Base-by-base conservation (phyloP, 805 yeast species). In the Zygosaccharomyces rouxii region DNA sequence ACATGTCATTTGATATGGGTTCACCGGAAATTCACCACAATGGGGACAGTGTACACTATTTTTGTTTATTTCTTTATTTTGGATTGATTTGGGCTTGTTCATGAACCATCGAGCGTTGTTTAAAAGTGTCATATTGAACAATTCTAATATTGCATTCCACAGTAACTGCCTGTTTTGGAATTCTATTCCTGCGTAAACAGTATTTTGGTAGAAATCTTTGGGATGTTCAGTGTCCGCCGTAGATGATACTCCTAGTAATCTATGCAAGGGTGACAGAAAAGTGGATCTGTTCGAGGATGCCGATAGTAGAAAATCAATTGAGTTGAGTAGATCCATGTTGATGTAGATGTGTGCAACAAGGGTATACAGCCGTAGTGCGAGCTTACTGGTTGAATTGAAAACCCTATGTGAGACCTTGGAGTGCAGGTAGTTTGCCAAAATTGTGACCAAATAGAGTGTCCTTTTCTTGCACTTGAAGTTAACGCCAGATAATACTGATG, bases 131-230 rank as follows among this genome's bases (percentile, higher is more conserved):
- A 44, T 47, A 35, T 55, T 60, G 19, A 64, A 52, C 10, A 64
- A 42, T 35, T 64, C 67, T 13, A 64, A 43, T 1, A 62, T 51
- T 1, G 66, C 57, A 42, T 61, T 62, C 67, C 66, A 64, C 4
- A 64, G 46, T 7, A 64, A 49, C 44, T 64, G 69, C 35, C 64
- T 47, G 48, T 63, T 63, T 28, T 59, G 65, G 42, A 51, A 59
- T 37, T 61, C 60, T 19, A 59, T 47, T 11, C 56, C 56, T 1
- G 62, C 54, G 25, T 47, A 46, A 6, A 60, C 51, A 5, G 62
- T 44, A 28, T 51, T 48, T 31, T 52, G 53, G 45, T 56, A 55
- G 26, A 55, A 57, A n/a, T 41, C 44, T 3, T 16, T 30, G 22
- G 50, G 31, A 13, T 38, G 38, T 2, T 22, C 7, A 11, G 45